phyloP scores from a whole-genome alignment of 2,329 filamentous ascomycete genomes.

The Epichloe hybrida region DNA sequence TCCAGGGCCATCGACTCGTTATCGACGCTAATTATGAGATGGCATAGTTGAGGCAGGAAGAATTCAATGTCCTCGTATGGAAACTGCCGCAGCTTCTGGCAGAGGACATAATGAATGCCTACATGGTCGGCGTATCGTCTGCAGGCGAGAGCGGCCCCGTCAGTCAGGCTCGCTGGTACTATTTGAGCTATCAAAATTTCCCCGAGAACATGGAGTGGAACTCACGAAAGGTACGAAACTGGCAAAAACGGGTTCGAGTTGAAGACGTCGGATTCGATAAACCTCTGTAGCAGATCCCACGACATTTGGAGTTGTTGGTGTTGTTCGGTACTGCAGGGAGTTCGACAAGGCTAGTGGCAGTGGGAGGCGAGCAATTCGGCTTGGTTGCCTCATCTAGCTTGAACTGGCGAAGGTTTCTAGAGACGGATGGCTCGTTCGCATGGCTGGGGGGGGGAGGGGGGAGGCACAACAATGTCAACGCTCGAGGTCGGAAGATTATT shows the following conservation, averaged over 20 bases:
- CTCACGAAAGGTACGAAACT: slow-evolving; percentile 79
- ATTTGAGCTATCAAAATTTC: not conserved
- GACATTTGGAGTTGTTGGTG: slow-evolving; percentile 38
- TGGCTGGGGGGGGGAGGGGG: slow-evolving; percentile 6
- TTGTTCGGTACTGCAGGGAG: not conserved
- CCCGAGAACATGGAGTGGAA: slow-evolving; percentile 9
- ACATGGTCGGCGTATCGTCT: slow-evolving; percentile 84
- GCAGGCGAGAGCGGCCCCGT: slow-evolving; percentile 4
- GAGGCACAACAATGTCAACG: not conserved
- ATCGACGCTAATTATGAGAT: slow-evolving; percentile 76
- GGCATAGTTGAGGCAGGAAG: slow-evolving; percentile 78
- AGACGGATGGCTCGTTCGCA: slow-evolving; percentile 10
- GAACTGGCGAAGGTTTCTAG: slow-evolving; percentile 5
- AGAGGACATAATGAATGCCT: slow-evolving; percentile 79
- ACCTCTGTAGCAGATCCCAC: slow-evolving; percentile 80
- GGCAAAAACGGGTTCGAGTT: slow-evolving; percentile 81
- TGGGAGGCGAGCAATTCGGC: slow-evolving; percentile 2
- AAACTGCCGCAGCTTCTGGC: slow-evolving; percentile 78
- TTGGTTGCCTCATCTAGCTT: slow-evolving; percentile 12
- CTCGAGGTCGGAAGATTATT: not conserved
- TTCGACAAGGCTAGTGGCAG: slow-evolving; percentile 5
- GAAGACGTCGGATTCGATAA: slow-evolving; percentile 89
- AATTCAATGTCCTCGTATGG: slow-evolving; percentile 87
- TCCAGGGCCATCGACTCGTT: slow-evolving; percentile 87
- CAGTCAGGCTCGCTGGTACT: not conserved